Percentiles rank a stretch among this genome's conserved stretches.
Conservation (phyloP, 495 filamentous ascomycete genomes). For the Lineolata rhizophorae region DNA sequence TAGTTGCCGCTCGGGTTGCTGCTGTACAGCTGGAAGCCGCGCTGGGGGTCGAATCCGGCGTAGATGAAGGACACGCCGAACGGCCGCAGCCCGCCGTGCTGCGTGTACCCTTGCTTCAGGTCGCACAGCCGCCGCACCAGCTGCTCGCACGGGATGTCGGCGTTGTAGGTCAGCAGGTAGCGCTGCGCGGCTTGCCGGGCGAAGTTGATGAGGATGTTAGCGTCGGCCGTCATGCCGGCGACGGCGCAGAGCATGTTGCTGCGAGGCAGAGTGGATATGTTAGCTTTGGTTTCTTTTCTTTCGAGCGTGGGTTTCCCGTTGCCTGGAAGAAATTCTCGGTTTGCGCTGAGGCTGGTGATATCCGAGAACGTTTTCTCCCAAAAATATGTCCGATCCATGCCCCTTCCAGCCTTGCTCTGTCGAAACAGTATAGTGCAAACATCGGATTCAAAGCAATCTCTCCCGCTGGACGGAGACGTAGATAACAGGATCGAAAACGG, state of each 20-base stretch:
- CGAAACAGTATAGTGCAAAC: no score
- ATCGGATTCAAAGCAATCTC: no score
- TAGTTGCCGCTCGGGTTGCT: conserved; percentile 99
- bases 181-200: conserved; percentile 89
- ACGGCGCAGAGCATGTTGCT: conserved; percentile 99
- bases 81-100: conserved; percentile 90
- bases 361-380: no score
- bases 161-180: conserved; percentile 97
- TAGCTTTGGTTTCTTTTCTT: no score
- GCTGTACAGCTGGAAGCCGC: conserved; percentile 97
- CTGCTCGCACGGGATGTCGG: conserved; percentile 98
- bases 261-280: neutral
- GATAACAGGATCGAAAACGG: neutral
- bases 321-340: no score
- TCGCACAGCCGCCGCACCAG: conserved; percentile 93
- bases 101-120: conserved; percentile 97
- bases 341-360: no score
- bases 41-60: conserved; percentile 83
- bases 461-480: no score
- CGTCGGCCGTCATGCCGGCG: conserved; percentile 96
- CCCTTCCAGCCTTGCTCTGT: no score
- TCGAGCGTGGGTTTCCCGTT: no score
- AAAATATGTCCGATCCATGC: no score
- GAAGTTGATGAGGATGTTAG: conserved; percentile 99
- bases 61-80: conserved; percentile 99